Conservation (phyloP, 495 filamentous ascomycete genomes). For the Aspergillus carlsbadensis region DNA sequence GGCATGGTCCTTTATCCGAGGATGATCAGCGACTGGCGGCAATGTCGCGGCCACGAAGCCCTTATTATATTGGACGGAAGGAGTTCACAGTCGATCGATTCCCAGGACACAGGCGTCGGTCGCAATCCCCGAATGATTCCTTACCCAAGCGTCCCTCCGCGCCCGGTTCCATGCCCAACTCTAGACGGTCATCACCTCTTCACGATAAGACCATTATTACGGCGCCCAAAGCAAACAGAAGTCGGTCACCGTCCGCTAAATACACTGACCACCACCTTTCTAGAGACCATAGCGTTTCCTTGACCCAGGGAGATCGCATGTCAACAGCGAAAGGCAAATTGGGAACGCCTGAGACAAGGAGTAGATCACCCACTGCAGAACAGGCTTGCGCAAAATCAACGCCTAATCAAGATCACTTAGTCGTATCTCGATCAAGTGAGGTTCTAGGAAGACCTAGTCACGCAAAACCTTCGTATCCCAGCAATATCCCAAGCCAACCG, state of each 20-base stretch:
- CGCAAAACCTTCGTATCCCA: constrained; percentile 12
- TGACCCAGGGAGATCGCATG: constrained; percentile 1
- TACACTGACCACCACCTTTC: constrained; percentile 6
- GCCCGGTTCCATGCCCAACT: constrained; percentile 37
- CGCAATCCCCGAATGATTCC: constrained; percentile 29
- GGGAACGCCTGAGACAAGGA: constrained; percentile 5
- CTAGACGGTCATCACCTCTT: constrained; percentile 38
- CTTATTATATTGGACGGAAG: constrained; percentile 20
- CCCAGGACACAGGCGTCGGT: constrained; percentile 18
- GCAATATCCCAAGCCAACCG: constrained; percentile 34
- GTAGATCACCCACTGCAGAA: constrained; percentile 6
- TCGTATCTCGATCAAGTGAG: neutral
- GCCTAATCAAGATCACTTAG: constrained; percentile 12
- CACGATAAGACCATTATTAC: constrained; percentile 27
- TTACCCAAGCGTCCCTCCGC: constrained; percentile 32
- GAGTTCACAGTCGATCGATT: constrained; percentile 17
- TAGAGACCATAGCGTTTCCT: constrained; percentile 7
- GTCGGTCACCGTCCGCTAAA: constrained; percentile 28
- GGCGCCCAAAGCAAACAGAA: constrained; percentile 18
- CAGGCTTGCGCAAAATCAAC: neutral
- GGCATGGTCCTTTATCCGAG: constrained; percentile 15
- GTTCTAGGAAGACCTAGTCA: constrained; percentile 6
- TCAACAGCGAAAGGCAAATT: constrained; percentile 1
- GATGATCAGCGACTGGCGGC: constrained; percentile 14
- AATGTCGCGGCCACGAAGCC: constrained; percentile 25